A percentile compares a stretch with the other conserved stretches of the same genome.
Conservation (phyloP, 305 asterid species). For the Vinca major region DNA sequence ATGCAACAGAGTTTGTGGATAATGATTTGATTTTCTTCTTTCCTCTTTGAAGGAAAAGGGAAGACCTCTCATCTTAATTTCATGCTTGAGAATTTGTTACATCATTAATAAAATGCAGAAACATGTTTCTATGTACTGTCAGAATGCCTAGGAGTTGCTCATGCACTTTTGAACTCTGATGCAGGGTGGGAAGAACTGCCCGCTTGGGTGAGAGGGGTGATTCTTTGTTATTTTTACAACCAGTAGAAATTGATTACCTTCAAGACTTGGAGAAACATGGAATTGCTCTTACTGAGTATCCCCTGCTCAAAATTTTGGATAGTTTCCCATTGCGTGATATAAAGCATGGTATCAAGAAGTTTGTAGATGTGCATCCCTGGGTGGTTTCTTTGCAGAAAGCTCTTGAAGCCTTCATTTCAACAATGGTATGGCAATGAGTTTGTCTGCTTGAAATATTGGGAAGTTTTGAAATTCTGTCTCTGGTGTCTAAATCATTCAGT, state of each 20-base stretch:
- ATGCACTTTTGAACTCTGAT: conserved; percentile 15
- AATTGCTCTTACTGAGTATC: conserved; percentile 58
- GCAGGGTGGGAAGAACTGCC: conserved; percentile 97
- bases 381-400: conserved; percentile 66
- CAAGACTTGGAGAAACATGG: conserved; percentile 74
- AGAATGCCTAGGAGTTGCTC: neutral
- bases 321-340: conserved; percentile 36
- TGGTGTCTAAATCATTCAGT: neutral
- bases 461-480: conserved; percentile 1
- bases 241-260: conserved; percentile 69
- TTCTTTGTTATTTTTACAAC: conserved; percentile 68
- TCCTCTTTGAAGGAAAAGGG: neutral
- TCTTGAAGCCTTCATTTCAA: conserved; percentile 55
- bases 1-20: neutral
- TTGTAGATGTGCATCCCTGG: conserved; percentile 85
- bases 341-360: conserved; percentile 43
- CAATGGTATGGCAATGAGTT: conserved; percentile 34
- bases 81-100: neutral
- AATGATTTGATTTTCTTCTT: too few relatives aligned
- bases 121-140: neutral
- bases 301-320: conserved; percentile 62
- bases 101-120: neutral
- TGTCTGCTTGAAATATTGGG: neutral
- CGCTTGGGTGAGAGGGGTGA: conserved; percentile 88
- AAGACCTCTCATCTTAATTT: neutral